Percentiles rank a stretch among this genome's conserved stretches.
Evolutionary conservation across 2,329 filamentous ascomycete genomes (phyloP).

Genomic region (Fusarium falciforme): DNA sequence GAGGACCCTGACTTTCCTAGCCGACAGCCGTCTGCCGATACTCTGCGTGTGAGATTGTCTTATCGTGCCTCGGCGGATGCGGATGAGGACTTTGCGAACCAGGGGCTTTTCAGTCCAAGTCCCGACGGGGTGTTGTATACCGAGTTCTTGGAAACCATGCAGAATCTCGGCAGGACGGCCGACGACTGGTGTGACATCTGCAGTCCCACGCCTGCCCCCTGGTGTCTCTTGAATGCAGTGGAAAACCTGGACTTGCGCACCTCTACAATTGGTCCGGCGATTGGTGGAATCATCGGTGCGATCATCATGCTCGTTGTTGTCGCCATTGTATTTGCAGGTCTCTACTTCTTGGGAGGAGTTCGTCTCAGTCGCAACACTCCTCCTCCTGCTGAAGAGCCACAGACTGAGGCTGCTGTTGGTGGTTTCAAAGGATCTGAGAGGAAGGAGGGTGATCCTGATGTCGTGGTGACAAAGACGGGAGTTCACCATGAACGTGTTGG

Average conservation of each 20-base stretch:
- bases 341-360: slow-evolving; percentile 49
- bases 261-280: slow-evolving; percentile 48
- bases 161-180: slow-evolving; percentile 48
- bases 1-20: slow-evolving; percentile 34
- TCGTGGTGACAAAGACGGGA: slow-evolving; percentile 54
- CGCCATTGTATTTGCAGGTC: slow-evolving; percentile 47
- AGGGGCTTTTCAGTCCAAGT: slow-evolving; percentile 55
- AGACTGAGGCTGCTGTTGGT: slow-evolving; percentile 36
- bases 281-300: slow-evolving; percentile 62
- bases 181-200: slow-evolving; percentile 60
- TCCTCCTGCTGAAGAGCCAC: slow-evolving; percentile 6
- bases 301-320: slow-evolving; percentile 52
- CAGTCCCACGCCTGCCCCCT: slow-evolving; percentile 46
- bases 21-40: slow-evolving; percentile 45
- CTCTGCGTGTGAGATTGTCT: slow-evolving; percentile 66
- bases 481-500: slow-evolving; percentile 58
- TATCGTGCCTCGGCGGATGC: slow-evolving; percentile 62
- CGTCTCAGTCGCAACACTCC: slow-evolving; percentile 42
- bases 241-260: neutral
- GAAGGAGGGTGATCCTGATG: slow-evolving; percentile 57
- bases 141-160: slow-evolving; percentile 54
- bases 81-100: slow-evolving; percentile 48
- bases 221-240: slow-evolving; percentile 47
- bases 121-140: slow-evolving; percentile 52
- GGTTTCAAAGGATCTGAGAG: slow-evolving; percentile 61